phyloP scores from a whole-genome alignment of 768 basidiomycete genomes.

The Lentinula raphanica region DNA sequence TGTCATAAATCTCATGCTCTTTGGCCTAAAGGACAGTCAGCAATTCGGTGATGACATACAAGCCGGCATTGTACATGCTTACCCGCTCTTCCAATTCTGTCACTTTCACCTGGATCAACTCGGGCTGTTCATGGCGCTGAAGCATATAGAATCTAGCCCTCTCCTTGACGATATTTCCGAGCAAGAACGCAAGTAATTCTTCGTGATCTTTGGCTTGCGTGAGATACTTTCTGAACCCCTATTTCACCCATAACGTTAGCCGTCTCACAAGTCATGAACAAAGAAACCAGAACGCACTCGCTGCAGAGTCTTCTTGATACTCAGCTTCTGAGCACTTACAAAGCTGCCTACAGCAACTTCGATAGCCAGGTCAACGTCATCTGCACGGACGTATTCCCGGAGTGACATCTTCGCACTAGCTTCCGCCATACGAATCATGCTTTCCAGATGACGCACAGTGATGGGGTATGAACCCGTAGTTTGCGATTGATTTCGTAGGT shows the following conservation, averaged over 20 bases:
- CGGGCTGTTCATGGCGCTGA: slow-evolving; percentile 73
- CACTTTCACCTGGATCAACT: slow-evolving; percentile 67
- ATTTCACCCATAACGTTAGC: neutral
- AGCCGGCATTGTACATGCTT: slow-evolving; percentile 18
- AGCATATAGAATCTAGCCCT: slow-evolving; percentile 81
- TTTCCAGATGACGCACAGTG: slow-evolving; percentile 95
- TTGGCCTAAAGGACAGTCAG: slow-evolving; percentile 58
- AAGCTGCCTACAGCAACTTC: slow-evolving; percentile 94
- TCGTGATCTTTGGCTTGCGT: slow-evolving; percentile 95
- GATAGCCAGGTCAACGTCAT: slow-evolving; percentile 96
- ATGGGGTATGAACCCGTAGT: slow-evolving; percentile 99
- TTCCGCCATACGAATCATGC: slow-evolving; percentile 99
- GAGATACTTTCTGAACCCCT: slow-evolving; percentile 98
- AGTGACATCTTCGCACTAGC: slow-evolving; percentile 98
- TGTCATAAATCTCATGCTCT: slow-evolving; percentile 94
- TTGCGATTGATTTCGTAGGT: slow-evolving; percentile 91
- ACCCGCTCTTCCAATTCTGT: slow-evolving; percentile 86
- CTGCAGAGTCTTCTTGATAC: slow-evolving; percentile 96
- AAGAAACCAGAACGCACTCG: slow-evolving; percentile 50
- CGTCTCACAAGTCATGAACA: neutral
- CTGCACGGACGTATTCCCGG: slow-evolving; percentile 89
- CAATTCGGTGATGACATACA: neutral
- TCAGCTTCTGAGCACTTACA: slow-evolving; percentile 95
- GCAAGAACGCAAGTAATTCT: slow-evolving; percentile 88
- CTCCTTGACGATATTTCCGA: slow-evolving; percentile 91